A percentile compares a stretch with the other conserved stretches of the same genome.
phyloP scores from a whole-genome alignment of 1,284 basidiomycete genomes.

The Marasmius oreades region DNA sequence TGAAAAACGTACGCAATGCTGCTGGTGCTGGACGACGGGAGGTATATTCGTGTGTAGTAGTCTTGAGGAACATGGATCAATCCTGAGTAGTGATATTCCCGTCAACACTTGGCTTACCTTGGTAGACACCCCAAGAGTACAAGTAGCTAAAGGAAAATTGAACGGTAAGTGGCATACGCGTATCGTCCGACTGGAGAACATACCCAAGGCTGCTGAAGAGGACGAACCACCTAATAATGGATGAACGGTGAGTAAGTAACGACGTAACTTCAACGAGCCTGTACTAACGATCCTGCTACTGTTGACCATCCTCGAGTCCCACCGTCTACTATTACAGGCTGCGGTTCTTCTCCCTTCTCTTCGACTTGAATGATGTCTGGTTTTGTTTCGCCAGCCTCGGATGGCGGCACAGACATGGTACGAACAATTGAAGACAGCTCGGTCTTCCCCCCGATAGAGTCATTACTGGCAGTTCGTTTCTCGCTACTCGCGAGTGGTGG shows the following conservation, averaged over 20 bases:
- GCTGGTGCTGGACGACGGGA: not conserved
- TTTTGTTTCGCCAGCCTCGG: not conserved
- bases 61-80: not conserved
- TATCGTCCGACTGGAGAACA: not conserved
- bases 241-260: no score
- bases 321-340: not conserved
- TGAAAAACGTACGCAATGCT: not conserved
- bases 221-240: not conserved
- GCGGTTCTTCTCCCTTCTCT: not conserved
- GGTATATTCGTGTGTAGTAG: conserved; percentile 1
- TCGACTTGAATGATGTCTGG: not conserved
- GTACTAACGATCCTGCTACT: conserved; percentile 2
- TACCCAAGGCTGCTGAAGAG: not conserved
- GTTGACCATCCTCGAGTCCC: not conserved
- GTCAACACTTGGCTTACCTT: not conserved
- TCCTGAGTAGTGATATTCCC: not conserved
- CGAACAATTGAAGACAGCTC: not conserved
- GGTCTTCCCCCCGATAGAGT: no score
- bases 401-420: not conserved
- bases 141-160: not conserved
- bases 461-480: no score
- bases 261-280: not conserved
- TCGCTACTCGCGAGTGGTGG: no score
- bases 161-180: not conserved
- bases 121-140: conserved; percentile 2